phyloP scores from a whole-genome alignment of 306 rosid genomes.

The Adenanthera pavonina region DNA sequence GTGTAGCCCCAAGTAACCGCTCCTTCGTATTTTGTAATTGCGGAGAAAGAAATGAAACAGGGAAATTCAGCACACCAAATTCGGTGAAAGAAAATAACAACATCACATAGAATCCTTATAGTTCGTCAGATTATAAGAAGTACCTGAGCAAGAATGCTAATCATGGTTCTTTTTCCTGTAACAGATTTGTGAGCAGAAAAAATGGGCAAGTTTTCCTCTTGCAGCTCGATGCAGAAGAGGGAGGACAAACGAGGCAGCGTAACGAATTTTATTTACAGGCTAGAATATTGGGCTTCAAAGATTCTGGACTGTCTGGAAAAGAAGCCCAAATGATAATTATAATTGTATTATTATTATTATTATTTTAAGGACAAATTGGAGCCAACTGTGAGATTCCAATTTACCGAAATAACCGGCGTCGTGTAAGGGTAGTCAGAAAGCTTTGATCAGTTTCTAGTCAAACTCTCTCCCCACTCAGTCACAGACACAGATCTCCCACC shows the following conservation, averaged over 20 bases:
- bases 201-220: neutral
- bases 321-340: neutral
- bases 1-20: constrained; percentile 68
- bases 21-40: constrained; percentile 47
- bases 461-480: neutral
- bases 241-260: too few species aligned
- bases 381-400: neutral
- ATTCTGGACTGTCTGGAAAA: neutral
- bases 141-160: constrained; percentile 86
- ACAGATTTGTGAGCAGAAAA: constrained; percentile 9
- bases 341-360: too few species aligned
- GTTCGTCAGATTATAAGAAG: neutral
- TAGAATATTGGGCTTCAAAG: neutral
- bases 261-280: neutral
- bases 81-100: neutral
- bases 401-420: neutral
- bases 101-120: neutral
- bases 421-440: neutral
- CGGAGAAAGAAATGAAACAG: neutral
- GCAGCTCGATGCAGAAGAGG: neutral
- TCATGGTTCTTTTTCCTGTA: constrained; percentile 50
- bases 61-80: neutral
- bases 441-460: neutral
- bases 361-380: neutral
- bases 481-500: neutral